These are phyloP conservation scores for Cyberlindnera nakhonratchasimensis DNA, from an alignment of 805 yeast genomes.

Conservation along the genomic window DNA sequence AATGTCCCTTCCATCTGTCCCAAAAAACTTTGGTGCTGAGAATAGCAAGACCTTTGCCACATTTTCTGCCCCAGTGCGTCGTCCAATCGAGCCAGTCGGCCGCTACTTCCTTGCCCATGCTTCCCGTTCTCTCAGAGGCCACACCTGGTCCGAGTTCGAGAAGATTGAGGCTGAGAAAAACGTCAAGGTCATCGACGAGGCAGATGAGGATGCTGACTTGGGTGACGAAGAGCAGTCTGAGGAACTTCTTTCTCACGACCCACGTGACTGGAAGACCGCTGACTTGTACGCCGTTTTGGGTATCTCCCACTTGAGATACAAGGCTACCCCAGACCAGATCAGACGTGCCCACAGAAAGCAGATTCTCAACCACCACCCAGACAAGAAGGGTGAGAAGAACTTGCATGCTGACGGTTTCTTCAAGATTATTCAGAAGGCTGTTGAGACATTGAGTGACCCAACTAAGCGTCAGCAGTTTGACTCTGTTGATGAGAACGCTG, in stretches of 20 bases:
- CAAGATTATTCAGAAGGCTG: conserved; percentile 96
- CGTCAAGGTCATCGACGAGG: conserved; percentile 65
- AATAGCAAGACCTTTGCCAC: conserved; percentile 48
- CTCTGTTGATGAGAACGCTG: conserved; percentile 88
- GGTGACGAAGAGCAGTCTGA: conserved; percentile 72
- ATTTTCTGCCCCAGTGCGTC: conserved; percentile 59
- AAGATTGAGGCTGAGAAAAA: conserved; percentile 84
- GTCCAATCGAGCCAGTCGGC: conserved; percentile 95
- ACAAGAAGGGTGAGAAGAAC: conserved; percentile 91
- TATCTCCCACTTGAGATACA: conserved; percentile 83
- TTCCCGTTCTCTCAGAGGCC: conserved; percentile 90
- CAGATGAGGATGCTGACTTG: conserved; percentile 48
- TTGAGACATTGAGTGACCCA: conserved; percentile 84
- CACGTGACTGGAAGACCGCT: conserved; percentile 97
- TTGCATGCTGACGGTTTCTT: conserved; percentile 94
- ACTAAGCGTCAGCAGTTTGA: conserved; percentile 89
- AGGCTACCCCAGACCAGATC: conserved; percentile 88
- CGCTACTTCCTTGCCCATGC: conserved; percentile 95
- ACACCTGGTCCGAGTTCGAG: conserved; percentile 98
- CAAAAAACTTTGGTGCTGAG: conserved; percentile 48
- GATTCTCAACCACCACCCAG: conserved; percentile 97
- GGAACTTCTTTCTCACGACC: conserved; percentile 80
- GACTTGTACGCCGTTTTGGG: conserved; percentile 97
- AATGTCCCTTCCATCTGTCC: conserved; percentile 50
- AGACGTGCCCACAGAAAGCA: conserved; percentile 96